Conservation (phyloP, 2,329 filamentous ascomycete species). For the Stagonosporopsis cucurbitacearum region DNA sequence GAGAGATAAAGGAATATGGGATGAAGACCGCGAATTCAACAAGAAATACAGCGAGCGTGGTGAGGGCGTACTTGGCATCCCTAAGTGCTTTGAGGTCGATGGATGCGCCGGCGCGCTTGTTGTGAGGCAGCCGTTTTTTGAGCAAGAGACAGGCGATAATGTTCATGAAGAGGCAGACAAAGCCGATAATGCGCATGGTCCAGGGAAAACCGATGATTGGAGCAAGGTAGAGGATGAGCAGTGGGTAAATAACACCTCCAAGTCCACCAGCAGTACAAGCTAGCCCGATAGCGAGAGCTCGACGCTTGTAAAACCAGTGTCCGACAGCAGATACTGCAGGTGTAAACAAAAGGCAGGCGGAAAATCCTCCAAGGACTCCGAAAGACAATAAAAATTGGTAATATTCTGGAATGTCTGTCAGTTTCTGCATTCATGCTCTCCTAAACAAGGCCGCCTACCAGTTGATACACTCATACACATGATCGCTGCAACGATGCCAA, state of each 20-base stretch:
- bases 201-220: conserved; percentile 65
- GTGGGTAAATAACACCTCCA: conserved; percentile 60
- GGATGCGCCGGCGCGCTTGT: conserved; percentile 39
- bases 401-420: conserved; percentile 36
- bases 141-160: conserved; percentile 47
- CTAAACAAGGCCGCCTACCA: conserved; percentile 1
- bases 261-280: conserved; percentile 50
- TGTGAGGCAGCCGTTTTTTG: conserved; percentile 56
- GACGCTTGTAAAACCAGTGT: conserved; percentile 51
- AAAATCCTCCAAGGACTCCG: conserved; percentile 52
- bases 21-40: conserved; percentile 69
- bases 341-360: conserved; percentile 49
- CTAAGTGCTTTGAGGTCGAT: conserved; percentile 45
- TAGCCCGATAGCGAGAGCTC: conserved; percentile 51
- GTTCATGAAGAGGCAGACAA: conserved; percentile 58
- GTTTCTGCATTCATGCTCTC: not conserved
- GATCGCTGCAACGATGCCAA: conserved; percentile 39
- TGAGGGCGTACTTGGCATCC: conserved; percentile 29
- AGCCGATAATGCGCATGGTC: conserved; percentile 67
- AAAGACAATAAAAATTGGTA: conserved; percentile 55
- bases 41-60: conserved; percentile 38
- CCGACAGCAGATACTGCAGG: conserved; percentile 47
- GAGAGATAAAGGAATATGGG: conserved; percentile 60
- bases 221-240: conserved; percentile 61
- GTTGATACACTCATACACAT: conserved; percentile 41